Base-by-base conservation (phyloP, 2,329 filamentous ascomycete species). In the Stemphylium beticola region DNA sequence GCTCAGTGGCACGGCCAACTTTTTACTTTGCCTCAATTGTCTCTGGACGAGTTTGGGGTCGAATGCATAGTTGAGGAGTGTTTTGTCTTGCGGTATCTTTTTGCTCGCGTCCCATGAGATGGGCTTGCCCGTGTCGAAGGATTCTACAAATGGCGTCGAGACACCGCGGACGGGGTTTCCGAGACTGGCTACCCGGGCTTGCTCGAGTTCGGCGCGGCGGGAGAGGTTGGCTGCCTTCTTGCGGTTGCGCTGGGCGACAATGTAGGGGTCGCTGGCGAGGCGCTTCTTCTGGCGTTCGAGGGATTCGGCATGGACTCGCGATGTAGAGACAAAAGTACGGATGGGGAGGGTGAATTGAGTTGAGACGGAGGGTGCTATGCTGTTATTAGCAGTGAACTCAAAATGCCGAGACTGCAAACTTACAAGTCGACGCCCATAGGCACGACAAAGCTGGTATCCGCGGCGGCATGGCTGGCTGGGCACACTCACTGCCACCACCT, bases 221-320 rank as follows among this genome's bases (percentile, higher is more conserved):
- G 89, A 85, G 40, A 93, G 74, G 72, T 96, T 96, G 62, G 89
- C 91, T 10, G 89, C 86, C 76, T 93, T 96, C 58, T 91, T 88
- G 73, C 92, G 91, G 68, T 89, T 85, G 29, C 91, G 87, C 76
- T 96, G 91, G 3, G 89, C 89, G 76, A 89, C 85, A 55, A 88
- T 83, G 73, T 96, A 97, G 0, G 92, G 92, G 67, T 98, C 92
- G 71, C 86, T 85, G 72, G 89, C 87, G 55, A 84, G 84, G 59
- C 84, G 82, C 56, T 85, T 83, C 73, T 87, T 87, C 37, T 55
- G 58, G 17, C 63, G 51, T 3, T 61, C 77, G 85, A 68, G 69
- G 1, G 70, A 72, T 47, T 76, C 76, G 54, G 90, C 84, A 62
- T 85, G 82, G 46, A 78, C 78, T 34, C 86, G 85, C 63, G 85